phyloP scores from a whole-genome alignment of 305 asterid species.

The Plantago lanceolata region DNA sequence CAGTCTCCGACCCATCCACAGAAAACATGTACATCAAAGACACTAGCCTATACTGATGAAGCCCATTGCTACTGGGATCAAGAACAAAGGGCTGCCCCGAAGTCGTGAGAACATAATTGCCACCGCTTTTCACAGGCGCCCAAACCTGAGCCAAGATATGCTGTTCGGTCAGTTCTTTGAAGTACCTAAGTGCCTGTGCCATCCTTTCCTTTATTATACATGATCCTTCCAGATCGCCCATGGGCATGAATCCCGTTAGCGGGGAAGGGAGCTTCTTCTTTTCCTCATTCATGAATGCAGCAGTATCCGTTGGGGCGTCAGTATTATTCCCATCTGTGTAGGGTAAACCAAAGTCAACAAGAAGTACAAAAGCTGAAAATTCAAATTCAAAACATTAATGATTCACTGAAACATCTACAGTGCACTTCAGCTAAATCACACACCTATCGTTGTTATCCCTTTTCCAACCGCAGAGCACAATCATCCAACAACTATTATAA shows the following conservation, averaged over 20 bases:
- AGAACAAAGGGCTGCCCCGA: slow-evolving; percentile 89
- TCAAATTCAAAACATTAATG: slow-evolving; percentile 15
- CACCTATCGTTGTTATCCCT: neutral
- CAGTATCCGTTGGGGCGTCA: slow-evolving; percentile 38
- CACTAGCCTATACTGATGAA: slow-evolving; percentile 74
- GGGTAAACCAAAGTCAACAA: slow-evolving; percentile 18
- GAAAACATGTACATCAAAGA: slow-evolving; percentile 67
- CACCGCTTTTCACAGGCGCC: slow-evolving; percentile 79
- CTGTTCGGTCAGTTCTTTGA: slow-evolving; percentile 68
- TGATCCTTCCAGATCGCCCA: slow-evolving; percentile 51
- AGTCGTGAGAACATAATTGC: slow-evolving; percentile 72
- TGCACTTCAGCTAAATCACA: slow-evolving; percentile 20
- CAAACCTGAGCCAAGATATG: slow-evolving; percentile 87
- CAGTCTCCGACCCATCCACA: slow-evolving; percentile 53
- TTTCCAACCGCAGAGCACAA: slow-evolving; percentile 12
- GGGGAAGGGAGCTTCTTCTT: slow-evolving; percentile 52
- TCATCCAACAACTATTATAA: slow-evolving; percentile 15
- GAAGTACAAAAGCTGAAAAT: slow-evolving; percentile 1
- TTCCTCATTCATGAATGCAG: slow-evolving; percentile 37
- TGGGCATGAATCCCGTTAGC: slow-evolving; percentile 40
- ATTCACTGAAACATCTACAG: slow-evolving; percentile 10
- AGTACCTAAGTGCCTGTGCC: slow-evolving; percentile 86
- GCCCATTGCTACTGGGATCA: slow-evolving; percentile 69
- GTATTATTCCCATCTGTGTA: slow-evolving; percentile 43
- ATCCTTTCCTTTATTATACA: slow-evolving; percentile 78